Evolutionary conservation across 805 yeast species (phyloP).

Genomic region (Wickerhamomyces chaumierensis): DNA sequence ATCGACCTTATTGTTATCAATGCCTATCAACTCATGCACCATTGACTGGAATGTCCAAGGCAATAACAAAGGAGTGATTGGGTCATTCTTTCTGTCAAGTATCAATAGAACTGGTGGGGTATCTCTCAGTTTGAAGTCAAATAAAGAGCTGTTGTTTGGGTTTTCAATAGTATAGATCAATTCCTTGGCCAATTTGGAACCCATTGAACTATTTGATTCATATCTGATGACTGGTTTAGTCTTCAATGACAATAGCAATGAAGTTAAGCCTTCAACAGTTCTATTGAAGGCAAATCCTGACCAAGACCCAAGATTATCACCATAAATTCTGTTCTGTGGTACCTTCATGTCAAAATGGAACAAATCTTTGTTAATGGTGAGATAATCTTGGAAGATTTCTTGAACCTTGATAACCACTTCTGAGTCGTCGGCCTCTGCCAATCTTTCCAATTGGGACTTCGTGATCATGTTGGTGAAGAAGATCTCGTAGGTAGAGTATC

Average conservation of each 20-base stretch:
- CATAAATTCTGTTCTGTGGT: conserved; percentile 20
- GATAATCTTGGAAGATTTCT: conserved; percentile 79
- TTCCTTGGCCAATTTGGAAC: conserved; percentile 60
- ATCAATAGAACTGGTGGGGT: conserved; percentile 64
- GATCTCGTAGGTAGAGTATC: conserved; percentile 65
- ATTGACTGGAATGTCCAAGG: conserved; percentile 99
- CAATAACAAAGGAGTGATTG: conserved; percentile 79
- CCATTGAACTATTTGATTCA: conserved; percentile 58
- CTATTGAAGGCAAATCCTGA: conserved; percentile 30
- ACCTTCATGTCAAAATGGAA: conserved; percentile 31
- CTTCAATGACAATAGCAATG: conserved; percentile 61
- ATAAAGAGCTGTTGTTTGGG: conserved; percentile 39
- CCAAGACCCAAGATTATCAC: conserved; percentile 33
- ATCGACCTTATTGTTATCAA: conserved; percentile 70
- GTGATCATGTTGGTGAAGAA: conserved; percentile 68
- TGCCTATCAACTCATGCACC: conserved; percentile 88
- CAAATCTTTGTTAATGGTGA: conserved; percentile 59
- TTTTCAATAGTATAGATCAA: conserved; percentile 44
- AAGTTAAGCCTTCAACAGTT: conserved; percentile 32
- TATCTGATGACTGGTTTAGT: conserved; percentile 69
- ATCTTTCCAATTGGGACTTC: conserved; percentile 69
- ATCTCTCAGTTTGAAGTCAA: conserved; percentile 56
- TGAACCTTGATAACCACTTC: conserved; percentile 69
- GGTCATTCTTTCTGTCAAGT: conserved; percentile 80
- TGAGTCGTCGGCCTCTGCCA: conserved; percentile 85